Conservation (phyloP, 768 basidiomycete species). For the Ramaria sp. region DNA sequence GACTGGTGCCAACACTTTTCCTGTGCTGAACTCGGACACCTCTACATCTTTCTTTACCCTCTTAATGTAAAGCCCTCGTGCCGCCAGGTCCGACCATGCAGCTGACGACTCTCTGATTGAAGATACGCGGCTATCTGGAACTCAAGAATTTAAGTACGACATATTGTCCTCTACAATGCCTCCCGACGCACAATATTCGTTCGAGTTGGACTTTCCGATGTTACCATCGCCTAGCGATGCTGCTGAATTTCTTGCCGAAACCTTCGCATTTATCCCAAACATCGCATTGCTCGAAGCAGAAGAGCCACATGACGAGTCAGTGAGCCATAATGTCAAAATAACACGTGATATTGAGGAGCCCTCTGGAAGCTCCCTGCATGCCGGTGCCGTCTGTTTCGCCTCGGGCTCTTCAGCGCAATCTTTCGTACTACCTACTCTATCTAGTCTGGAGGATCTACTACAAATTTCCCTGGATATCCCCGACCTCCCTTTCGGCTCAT, state of each 20-base stretch:
- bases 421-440: background rate
- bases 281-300: background rate
- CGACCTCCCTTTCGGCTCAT: background rate
- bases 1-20: background rate
- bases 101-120: background rate
- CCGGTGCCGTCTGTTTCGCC: no score
- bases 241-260: background rate
- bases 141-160: background rate
- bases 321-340: no score
- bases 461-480: background rate
- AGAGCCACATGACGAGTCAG: no score
- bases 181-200: background rate
- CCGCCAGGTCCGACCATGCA: background rate
- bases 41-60: background rate
- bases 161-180: background rate
- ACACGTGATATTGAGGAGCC: no score
- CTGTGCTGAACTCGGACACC: background rate
- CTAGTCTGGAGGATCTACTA: background rate
- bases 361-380: no score
- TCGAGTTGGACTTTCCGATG: background rate
- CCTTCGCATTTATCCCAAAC: background rate
- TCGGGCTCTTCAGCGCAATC: background rate
- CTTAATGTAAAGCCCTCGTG: background rate
- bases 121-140: background rate
- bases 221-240: background rate